Conservation (phyloP, 163 green algal genomes). For the Chlorella variabilis region DNA sequence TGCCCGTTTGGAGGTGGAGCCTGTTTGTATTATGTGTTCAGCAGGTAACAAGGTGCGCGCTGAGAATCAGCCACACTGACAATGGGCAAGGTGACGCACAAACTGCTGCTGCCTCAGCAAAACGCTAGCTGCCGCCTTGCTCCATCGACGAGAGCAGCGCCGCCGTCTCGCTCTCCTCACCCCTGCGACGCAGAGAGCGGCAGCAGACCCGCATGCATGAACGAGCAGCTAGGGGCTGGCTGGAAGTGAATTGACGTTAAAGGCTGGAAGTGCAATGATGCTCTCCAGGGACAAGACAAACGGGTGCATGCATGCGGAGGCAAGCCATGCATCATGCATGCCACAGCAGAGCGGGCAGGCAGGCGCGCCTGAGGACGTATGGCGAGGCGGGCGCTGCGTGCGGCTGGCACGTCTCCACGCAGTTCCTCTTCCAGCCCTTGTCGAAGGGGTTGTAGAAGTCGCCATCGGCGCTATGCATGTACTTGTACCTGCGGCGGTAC, state of each 20-base stretch:
- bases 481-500: constrained; percentile 76
- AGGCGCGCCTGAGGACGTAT: constrained; percentile 32
- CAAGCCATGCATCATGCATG: no score
- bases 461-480: constrained; percentile 79
- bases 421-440: constrained; percentile 73
- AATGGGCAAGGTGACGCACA: neutral
- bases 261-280: no score
- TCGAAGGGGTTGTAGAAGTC: constrained; percentile 94
- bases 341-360: no score
- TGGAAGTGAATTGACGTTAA: no score
- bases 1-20: no score
- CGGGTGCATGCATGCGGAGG: no score
- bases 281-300: no score
- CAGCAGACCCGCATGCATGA: no score
- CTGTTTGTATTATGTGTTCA: no score
- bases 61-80: no score
- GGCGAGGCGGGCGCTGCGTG: constrained; percentile 22
- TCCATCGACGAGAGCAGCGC: constrained; percentile 19
- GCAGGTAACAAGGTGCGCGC: no score
- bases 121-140: neutral
- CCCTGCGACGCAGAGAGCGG: neutral
- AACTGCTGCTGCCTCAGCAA: neutral
- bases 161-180: constrained; percentile 1
- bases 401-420: constrained; percentile 49
- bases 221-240: no score